A percentile compares a stretch with the other conserved stretches of the same genome.
These are phyloP conservation scores for Rickenella mellea DNA, from an alignment of 768 basidiomycete genomes.

Conservation along the genomic window DNA sequence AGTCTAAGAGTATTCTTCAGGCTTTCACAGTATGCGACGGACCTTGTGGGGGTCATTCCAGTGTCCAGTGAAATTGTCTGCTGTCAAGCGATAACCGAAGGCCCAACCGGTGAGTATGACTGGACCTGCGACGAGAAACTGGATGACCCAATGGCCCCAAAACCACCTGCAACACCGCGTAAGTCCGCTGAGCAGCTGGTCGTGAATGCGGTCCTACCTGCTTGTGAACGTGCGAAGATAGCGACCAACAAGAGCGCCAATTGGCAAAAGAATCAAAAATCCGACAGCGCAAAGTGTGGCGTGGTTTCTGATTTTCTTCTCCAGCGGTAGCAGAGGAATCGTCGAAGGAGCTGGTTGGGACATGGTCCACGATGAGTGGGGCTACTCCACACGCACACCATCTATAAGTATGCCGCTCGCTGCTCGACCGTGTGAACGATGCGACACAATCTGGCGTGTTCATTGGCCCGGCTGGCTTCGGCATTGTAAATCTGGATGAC, in stretches of 20 bases:
- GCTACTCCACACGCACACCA: no score
- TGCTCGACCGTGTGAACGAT: no score
- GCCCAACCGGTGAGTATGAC: conserved; percentile 43
- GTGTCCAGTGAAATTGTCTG: conserved; percentile 4
- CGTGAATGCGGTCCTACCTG: conserved; percentile 22
- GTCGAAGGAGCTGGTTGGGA: no score
- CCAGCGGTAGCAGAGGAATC: no score
- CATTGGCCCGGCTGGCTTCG: no score
- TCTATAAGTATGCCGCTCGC: no score
- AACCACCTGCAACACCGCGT: conserved; percentile 32
- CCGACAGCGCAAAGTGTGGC: conserved; percentile 42
- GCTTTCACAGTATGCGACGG: no score
- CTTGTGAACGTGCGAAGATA: conserved; percentile 42
- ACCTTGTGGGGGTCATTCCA: conserved; percentile 31
- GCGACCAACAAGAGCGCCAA: conserved; percentile 47
- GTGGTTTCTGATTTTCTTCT: conserved; percentile 33
- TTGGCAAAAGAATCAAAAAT: conserved; percentile 47
- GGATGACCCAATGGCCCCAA: conserved; percentile 38
- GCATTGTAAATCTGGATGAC: no score
- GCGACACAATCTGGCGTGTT: no score
- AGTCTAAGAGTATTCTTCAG: no score
- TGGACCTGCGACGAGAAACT: conserved; percentile 40
- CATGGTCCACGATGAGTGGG: no score
- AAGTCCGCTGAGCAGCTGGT: neutral
- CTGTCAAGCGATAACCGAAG: conserved; percentile 28